Base-by-base conservation (phyloP, 2,329 filamentous ascomycete species). In the Cladophialophora yegresii region DNA sequence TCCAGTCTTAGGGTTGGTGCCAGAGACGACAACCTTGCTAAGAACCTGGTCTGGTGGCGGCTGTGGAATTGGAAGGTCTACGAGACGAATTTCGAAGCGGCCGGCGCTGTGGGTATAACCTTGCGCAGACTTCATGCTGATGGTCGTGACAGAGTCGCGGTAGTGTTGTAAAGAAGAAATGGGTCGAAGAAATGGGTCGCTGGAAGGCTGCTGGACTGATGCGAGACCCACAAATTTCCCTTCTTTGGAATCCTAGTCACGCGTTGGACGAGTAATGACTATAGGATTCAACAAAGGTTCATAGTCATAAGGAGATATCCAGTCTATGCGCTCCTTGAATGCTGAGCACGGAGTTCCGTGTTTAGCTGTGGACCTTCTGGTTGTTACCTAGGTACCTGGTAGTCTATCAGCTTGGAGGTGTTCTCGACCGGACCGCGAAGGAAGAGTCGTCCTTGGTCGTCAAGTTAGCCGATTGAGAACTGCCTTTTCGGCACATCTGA, bases 1-100 rank as follows among this genome's bases (percentile, higher is more conserved):
- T 76, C 80, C 81, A 83, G 71, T 83, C 82, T 83, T 84, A 7
- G 81, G 79, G 61, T 81, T 81, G 23, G 77, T 72, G 22, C 78
- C 78, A 22, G 76, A 75, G 0, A 78, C 77, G 51, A 76, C 72
- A 12, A 81, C 75, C 54, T 73, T 73, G 57, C 79, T 80, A 6
- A 81, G 69, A 20, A 80, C 73, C 55, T 80, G 73, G 58, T 73
- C 72, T 0, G 70, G 63, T 9, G 70, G 47, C 0, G 80, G 78
- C 4, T 67, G 72, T 1, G 81, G 81, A 36, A 81, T 77, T 1
- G 76, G 74, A 20, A 20, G 16, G n/a, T 61, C 58, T 13, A 43
- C 13, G 22, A 61, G 47, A 9, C 47, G 47, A 12, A 50, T 22
- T 50, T 13, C 47, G 2, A 50, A 26, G 9, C 8, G 20, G 9